Evolutionary conservation across 2,329 filamentous ascomycete genomes (phyloP).

Genomic region (Anthostomella pinea): DNA sequence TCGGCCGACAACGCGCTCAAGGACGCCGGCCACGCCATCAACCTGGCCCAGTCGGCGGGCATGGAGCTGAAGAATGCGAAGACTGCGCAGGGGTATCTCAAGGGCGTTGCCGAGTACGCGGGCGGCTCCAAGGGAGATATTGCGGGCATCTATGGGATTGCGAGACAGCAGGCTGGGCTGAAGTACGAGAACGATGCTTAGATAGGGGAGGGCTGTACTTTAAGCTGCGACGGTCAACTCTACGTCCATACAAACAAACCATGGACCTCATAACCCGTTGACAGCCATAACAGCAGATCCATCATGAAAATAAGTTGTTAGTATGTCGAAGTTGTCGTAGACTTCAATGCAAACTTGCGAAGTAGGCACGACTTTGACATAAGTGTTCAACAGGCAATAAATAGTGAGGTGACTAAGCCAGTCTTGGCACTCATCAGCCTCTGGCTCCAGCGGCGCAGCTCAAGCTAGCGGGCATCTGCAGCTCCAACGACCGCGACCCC

Average conservation of each 20-base stretch:
- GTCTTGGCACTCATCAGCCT: constrained; percentile 2
- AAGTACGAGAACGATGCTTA: constrained; percentile 63
- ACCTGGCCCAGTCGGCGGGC: constrained; percentile 62
- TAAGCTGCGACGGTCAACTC: too few relatives aligned
- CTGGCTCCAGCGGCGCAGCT: background rate
- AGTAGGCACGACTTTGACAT: too few relatives aligned
- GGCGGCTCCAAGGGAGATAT: constrained; percentile 72
- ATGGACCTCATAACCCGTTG: too few relatives aligned
- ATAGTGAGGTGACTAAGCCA: constrained; percentile 20
- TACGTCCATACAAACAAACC: too few relatives aligned
- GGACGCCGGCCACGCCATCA: constrained; percentile 72
- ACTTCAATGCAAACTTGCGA: too few relatives aligned
- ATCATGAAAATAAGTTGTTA: too few relatives aligned
- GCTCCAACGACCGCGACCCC: too few relatives aligned
- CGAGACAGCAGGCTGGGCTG: constrained; percentile 70
- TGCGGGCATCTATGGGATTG: constrained; percentile 77
- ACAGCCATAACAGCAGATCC: too few relatives aligned
- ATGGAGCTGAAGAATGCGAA: constrained; percentile 62
- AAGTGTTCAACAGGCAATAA: background rate
- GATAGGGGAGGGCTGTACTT: background rate
- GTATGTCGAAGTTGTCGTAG: too few relatives aligned
- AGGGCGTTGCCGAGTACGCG: constrained; percentile 62
- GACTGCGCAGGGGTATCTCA: constrained; percentile 66
- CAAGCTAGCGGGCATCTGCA: background rate
- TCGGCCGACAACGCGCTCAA: constrained; percentile 79